phyloP scores from a whole-genome alignment of 1,284 basidiomycete species.

The Rhodotorula sp. region DNA sequence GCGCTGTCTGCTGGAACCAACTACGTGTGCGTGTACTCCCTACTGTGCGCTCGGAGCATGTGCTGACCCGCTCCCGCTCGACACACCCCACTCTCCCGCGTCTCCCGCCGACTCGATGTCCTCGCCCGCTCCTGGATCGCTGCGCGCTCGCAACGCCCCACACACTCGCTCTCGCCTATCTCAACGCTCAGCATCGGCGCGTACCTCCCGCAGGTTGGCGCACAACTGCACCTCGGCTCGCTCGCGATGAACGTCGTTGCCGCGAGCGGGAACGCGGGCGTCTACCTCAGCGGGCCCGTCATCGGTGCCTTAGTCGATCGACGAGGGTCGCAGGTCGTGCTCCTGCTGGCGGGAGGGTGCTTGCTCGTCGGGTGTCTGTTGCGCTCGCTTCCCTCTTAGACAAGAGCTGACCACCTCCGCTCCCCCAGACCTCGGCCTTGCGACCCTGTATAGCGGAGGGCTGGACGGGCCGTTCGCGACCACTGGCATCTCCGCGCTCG shows the following conservation, averaged over 20 bases:
- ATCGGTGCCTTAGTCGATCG: constrained; percentile 40
- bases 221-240: constrained; percentile 48
- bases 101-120: too few relatives aligned
- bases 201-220: constrained; percentile 52
- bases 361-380: constrained; percentile 38
- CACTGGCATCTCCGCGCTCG: constrained; percentile 25
- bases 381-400: not conserved
- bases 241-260: constrained; percentile 52
- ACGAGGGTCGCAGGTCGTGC: constrained; percentile 32
- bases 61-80: not conserved
- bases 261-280: constrained; percentile 50
- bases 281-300: constrained; percentile 41
- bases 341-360: constrained; percentile 21
- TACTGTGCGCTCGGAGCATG: fast-evolving
- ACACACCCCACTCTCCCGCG: not conserved
- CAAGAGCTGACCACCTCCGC: not conserved
- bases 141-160: too few relatives aligned
- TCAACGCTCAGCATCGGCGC: constrained; percentile 12
- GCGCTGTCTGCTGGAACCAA: constrained; percentile 51
- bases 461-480: constrained; percentile 47
- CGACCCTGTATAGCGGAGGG: constrained; percentile 50
- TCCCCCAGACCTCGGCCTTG: constrained; percentile 47
- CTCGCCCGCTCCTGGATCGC: too few relatives aligned
- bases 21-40: constrained; percentile 42
- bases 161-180: not conserved